Evolutionary conservation across 75 land plant species (phyloP).

Genomic region (Sequoia sempervirens): DNA sequence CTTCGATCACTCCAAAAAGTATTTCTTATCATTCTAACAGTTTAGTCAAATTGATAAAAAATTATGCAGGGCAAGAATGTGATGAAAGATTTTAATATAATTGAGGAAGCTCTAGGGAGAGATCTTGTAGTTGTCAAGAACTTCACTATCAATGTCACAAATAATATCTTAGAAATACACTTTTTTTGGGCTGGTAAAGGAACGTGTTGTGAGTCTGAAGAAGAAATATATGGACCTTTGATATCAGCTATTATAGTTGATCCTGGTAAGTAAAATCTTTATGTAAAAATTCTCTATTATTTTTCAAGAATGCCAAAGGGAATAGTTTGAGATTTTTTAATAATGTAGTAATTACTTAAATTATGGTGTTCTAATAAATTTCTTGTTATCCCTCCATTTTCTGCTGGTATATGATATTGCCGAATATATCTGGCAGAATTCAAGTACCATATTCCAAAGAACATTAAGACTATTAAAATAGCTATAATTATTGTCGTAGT

Average conservation of each 20-base stretch:
- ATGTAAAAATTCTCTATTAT: neutral
- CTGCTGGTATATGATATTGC: neutral
- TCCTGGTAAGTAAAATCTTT: slow-evolving; percentile 35
- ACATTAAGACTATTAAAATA: too few species aligned
- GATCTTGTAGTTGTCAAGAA: neutral
- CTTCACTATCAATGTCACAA: neutral
- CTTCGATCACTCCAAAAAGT: neutral
- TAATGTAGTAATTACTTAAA: too few species aligned
- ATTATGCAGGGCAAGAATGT: slow-evolving; percentile 7
- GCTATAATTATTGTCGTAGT: neutral
- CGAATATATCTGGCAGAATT: neutral
- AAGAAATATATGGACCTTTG: slow-evolving; percentile 48
- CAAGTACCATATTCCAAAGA: neutral
- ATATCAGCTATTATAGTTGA: slow-evolving; percentile 58
- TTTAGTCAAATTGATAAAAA: neutral
- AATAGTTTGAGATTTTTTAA: too few species aligned
- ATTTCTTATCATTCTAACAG: neutral
- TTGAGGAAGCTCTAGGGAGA: neutral
- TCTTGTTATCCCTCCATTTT: neutral
- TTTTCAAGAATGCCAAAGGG: neutral
- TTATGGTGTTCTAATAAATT: too few species aligned
- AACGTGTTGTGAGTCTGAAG: slow-evolving; percentile 39
- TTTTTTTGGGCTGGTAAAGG: slow-evolving; percentile 37
- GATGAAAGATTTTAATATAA: slow-evolving; percentile 16
- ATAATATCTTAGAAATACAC: slow-evolving; percentile 13